Base-by-base conservation (phyloP, 257 asterid genomes). In the Ilex asprella region DNA sequence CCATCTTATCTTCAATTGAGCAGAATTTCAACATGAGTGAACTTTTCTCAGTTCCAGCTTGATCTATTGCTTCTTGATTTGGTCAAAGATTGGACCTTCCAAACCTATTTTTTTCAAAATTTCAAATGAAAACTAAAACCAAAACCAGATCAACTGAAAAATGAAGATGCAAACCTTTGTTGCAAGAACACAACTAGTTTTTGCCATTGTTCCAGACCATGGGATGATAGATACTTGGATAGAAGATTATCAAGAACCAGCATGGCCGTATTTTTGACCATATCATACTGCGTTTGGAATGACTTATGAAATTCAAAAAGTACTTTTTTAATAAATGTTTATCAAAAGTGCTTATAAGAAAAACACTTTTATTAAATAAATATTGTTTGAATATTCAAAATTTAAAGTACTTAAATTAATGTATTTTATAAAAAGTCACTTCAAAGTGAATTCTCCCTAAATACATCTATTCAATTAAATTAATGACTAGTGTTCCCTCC, bases 161-260 rank as follows among this genome's bases (percentile, higher is more conserved):
- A 46, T 52, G 63, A 51, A 64, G 49, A 60, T 50, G 71, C 92
- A 68, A 61, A 93, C 99, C 97, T 89, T 70, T 87, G 95, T 59
- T 76, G 95, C 13, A 93, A 75, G 76, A 93, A 93, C 27, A 62
- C 43, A 59, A 79, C 75, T 53, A 89, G 86, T 78, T 84, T 93
- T 62, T 67, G 76, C 97, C 97, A 90, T 76, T 93, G 89, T 67
- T 87, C 99, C 13, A 97, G 99, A 72, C 99, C 99, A 67, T 93
- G 95, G 70, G 92, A 85, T 62, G 81, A 74, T 39, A 84, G 97
- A 52, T 89, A 93, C 71, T 89, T 86, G 61, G 90, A 72, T 67
- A 89, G 64, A 49, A 84, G 91, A 30, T 79, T 85, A 78, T 93
- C 95, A 75, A 93, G 86, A 63, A 85, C 89, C 99, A 89, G 85